Base-by-base conservation (phyloP, 331 rosid species). In the Telfairia occidentalis region DNA sequence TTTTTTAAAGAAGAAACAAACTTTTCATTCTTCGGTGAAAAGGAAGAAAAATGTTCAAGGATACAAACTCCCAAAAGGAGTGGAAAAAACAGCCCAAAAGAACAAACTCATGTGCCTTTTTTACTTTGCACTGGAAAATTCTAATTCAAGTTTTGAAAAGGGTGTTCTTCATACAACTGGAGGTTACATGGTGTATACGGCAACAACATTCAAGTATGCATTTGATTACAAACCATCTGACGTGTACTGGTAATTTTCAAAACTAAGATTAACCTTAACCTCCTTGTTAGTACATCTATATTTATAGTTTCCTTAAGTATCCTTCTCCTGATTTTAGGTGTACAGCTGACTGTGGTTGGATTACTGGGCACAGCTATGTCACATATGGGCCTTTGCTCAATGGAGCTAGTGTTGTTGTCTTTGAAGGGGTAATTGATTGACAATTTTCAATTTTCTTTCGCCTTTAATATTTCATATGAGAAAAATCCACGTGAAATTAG, bases 281-380 rank as follows among this genome's bases (percentile, higher is more conserved):
- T 78, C 58, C 75, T 55, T 49, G 26, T 16, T 28, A 4, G 9
- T 59, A 10, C 54, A 23, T 28, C 37, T 40, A 55, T 37, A 16
- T 9, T 38, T 40, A 21, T 57, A 24, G 38, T 74, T 59, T 35
- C 49, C 63, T n/a, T 54, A 50, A 24, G 16, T 9, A 21, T 26
- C 30, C 59, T 76, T 76, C 35, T 64, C 64, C 77, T 78, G 75
- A 70, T 74, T 79, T 50, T 65, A 95, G 99, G 97, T 95, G 99
- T 84, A 88, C 99, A 34, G 99, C 99, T 79, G 99, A 95, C 81
- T 95, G 99, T 86, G 99, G 99, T 83, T 95, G 99, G 99, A 90
- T 95, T 78, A 95, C 97, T 26, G 99, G 99, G 82, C 99, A 95
- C 83, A 95, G 99, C 83, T 95, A 95, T 78, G 96, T 95, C 77